These are phyloP conservation scores for Bruguiera hainesii DNA, from an alignment of 441 rosid genomes.

Conservation along the genomic window DNA sequence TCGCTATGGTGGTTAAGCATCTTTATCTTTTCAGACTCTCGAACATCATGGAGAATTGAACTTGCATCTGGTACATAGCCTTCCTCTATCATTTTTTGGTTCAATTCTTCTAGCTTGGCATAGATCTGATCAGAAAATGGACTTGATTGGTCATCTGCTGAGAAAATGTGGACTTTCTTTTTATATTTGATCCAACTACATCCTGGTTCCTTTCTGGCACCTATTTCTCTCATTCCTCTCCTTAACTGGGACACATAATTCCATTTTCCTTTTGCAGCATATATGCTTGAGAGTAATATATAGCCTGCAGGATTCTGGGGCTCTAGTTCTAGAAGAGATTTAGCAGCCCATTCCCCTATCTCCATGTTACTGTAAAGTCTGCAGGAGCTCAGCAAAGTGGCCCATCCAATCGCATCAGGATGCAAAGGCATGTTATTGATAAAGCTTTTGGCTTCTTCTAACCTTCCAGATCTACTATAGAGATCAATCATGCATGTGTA, in stretches of 20 bases:
- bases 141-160: constrained; percentile 75
- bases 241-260: constrained; percentile 63
- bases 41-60: constrained; percentile 72
- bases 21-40: constrained; percentile 65
- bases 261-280: constrained; percentile 73
- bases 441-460: constrained; percentile 74
- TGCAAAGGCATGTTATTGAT: constrained; percentile 69
- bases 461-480: constrained; percentile 81
- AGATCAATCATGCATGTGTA: constrained; percentile 96
- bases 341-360: constrained; percentile 83
- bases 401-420: constrained; percentile 85
- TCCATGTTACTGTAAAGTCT: constrained; percentile 59
- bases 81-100: constrained; percentile 50
- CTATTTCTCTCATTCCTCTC: constrained; percentile 62
- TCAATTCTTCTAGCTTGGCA: constrained; percentile 61
- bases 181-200: constrained; percentile 92
- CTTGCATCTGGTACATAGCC: constrained; percentile 80
- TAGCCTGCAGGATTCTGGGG: constrained; percentile 83
- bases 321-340: constrained; percentile 70
- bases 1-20: constrained; percentile 91
- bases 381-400: constrained; percentile 86
- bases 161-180: constrained; percentile 63
- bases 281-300: constrained; percentile 66
- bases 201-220: constrained; percentile 85
- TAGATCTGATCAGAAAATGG: constrained; percentile 65